Conservation (phyloP, 2,329 filamentous ascomycete species). For the Aspergillus fumigatiaffinis region DNA sequence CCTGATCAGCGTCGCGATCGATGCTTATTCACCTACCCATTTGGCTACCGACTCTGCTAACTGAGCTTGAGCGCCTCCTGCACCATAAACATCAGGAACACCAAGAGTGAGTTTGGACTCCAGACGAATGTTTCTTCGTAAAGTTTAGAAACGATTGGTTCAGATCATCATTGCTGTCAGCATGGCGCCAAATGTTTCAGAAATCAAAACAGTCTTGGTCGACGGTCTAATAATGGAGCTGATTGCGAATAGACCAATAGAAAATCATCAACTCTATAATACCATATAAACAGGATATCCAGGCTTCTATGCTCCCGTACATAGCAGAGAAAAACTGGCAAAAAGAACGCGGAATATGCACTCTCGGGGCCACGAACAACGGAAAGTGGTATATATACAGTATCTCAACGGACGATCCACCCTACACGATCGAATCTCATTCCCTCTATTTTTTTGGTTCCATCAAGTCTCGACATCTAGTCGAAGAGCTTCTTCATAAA, state of each 20-base stretch:
- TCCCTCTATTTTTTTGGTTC: slow-evolving; percentile 4
- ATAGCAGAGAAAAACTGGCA: background rate
- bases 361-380: background rate
- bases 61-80: background rate
- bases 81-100: background rate
- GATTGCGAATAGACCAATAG: slow-evolving; percentile 5
- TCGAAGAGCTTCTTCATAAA: slow-evolving; percentile 47
- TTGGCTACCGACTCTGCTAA: background rate
- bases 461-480: slow-evolving; percentile 3
- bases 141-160: background rate
- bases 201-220: background rate
- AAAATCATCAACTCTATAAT: slow-evolving; percentile 10
- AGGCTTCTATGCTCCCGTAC: slow-evolving; percentile 8
- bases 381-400: background rate
- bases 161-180: background rate
- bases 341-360: slow-evolving; percentile 4
- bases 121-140: background rate
- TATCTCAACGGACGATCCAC: background rate
- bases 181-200: background rate
- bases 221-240: background rate
- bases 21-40: background rate
- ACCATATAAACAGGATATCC: slow-evolving; percentile 6
- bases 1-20: background rate
- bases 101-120: background rate
- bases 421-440: slow-evolving; percentile 4